These are phyloP conservation scores for Fraxinus velutina DNA, from an alignment of 305 asterid species.

Conservation along the genomic window DNA sequence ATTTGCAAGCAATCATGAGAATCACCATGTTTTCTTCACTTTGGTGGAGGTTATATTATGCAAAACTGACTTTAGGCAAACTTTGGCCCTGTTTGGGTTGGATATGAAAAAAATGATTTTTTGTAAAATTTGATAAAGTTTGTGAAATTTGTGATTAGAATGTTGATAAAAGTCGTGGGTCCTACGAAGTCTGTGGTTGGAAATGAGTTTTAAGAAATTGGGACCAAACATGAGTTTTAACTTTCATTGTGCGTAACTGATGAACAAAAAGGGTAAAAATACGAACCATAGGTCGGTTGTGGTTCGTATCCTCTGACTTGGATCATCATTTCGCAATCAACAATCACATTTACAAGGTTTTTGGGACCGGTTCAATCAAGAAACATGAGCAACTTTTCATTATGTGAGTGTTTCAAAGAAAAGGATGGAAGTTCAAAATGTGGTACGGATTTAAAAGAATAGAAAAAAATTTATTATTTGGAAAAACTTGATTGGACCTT, in stretches of 20 bases:
- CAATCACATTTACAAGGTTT: background rate
- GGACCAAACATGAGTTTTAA: background rate
- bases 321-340: background rate
- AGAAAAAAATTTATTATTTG: background rate
- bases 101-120: background rate
- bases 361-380: background rate
- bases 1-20: background rate
- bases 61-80: background rate
- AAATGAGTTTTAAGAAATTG: background rate
- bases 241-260: background rate
- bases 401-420: background rate
- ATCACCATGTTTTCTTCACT: background rate
- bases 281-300: background rate
- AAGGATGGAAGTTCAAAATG: background rate
- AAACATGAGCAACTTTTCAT: background rate
- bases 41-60: slow-evolving; percentile 1
- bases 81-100: background rate
- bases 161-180: background rate
- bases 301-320: background rate
- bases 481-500: background rate
- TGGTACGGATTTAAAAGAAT: background rate
- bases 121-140: background rate
- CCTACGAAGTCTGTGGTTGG: too few species aligned
- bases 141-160: background rate
- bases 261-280: background rate